phyloP scores from a whole-genome alignment of 805 yeast species.

The Sugiyamaella boreocaroliniensis region DNA sequence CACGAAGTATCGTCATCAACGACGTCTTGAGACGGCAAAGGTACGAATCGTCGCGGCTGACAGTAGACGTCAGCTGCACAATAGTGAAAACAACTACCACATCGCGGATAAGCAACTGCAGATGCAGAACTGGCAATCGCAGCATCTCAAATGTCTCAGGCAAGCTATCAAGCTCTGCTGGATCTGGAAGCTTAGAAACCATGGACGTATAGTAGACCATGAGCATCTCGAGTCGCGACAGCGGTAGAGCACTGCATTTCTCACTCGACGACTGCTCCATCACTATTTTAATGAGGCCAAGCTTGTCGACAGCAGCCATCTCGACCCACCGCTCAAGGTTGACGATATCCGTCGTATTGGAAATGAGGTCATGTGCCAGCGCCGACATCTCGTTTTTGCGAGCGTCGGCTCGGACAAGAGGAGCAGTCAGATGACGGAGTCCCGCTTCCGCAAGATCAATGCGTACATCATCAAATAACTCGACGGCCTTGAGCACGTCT shows the following conservation, averaged over 20 bases:
- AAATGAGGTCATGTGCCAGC: slow-evolving; percentile 5
- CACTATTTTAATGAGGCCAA: neutral
- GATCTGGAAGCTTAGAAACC: slow-evolving; percentile 9
- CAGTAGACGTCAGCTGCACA: slow-evolving; percentile 11
- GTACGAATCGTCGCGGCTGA: slow-evolving; percentile 11
- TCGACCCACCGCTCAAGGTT: slow-evolving; percentile 11
- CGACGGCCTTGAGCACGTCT: neutral
- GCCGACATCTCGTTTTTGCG: slow-evolving; percentile 9
- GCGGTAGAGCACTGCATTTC: neutral
- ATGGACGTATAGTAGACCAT: slow-evolving; percentile 5
- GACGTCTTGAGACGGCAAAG: slow-evolving; percentile 14
- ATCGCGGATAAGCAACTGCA: slow-evolving; percentile 15
- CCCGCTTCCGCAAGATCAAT: slow-evolving; percentile 6
- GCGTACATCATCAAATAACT: slow-evolving; percentile 9
- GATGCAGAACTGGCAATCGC: slow-evolving; percentile 15
- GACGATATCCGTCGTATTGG: slow-evolving; percentile 1
- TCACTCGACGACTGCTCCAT: neutral
- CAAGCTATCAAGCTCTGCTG: slow-evolving; percentile 5
- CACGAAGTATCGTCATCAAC: slow-evolving; percentile 5
- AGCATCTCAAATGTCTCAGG: slow-evolving; percentile 18
- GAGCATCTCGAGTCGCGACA: slow-evolving; percentile 8
- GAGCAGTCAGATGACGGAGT: neutral
- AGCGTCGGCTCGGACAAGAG: slow-evolving; percentile 2
- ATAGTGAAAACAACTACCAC: slow-evolving; percentile 14
- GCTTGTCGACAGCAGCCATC: slow-evolving; percentile 4